Evolutionary conservation across 306 rosid species (phyloP), one percentile per base, ranked within the genome.

Genomic region (Prinsepia uniflora): DNA sequence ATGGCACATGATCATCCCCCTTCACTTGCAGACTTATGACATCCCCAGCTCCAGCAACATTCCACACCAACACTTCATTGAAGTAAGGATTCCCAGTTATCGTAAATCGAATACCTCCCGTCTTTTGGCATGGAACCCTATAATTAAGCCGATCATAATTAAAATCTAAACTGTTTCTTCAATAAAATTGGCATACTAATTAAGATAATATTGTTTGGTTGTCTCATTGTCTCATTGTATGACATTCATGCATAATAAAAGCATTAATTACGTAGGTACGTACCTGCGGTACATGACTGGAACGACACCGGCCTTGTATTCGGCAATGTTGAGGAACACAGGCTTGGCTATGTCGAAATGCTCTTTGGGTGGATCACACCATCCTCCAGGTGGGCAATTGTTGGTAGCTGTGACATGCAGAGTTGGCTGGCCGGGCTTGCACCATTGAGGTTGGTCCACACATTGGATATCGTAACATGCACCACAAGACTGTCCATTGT

Each of bases 1-100:
- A 93, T 67, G 81, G 53, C 14, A 76, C 82, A 4, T 90, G 80
- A 8, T 78, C 7, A 14, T 61, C 24, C 10, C 96, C 90, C 80
- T 84, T 90, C 79, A 93, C 96, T 17, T 68, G 78, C 42, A 88
- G 69, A 22, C 76, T 30, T 2, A 11, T 45, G 6, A 86, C 12
- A 19, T 90, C 96, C 11, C 98, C 98, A 1, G 91, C 91, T 57
- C 96, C 96, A 36, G 84, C 96, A 14, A 90, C 96, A 60, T 86
- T 92, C 84, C 86, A 85, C 47, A 90, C 86, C 70, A 70, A 8
- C 1, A 90, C 80, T 56, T 85, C 66, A 56, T 81, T 79, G 83
- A 69, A 90, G 48, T 88, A 90, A 1, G 93, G 93, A 76, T 86
- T 90, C 57, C 98, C 98, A 0, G 78, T 82, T 18, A 90, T 76